Base-by-base conservation (phyloP, 805 yeast genomes). In the Schwanniomyces occidentalis region DNA sequence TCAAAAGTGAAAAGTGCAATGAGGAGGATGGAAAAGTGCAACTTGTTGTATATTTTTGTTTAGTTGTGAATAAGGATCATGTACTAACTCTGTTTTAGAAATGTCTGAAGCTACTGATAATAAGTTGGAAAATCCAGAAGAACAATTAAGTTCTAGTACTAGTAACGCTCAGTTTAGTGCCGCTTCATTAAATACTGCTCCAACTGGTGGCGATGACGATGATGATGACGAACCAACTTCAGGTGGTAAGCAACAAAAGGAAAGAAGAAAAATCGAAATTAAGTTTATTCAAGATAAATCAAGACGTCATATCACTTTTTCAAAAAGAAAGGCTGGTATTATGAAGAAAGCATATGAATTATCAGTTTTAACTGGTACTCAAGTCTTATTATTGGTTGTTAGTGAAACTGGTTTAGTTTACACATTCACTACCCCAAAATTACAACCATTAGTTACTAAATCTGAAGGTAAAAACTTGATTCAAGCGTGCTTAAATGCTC, bases 291-390 rank as follows among this genome's bases (percentile, higher is more conserved):
- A 91, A 69, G 97, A 93, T 65, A 93, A 93, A 69, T 87, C 96
- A 14, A 81, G 99, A 62, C 86, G 99, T 56, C 99, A 93, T 66
- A 95, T 93, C 52, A 93, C 99, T 19, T 93, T 93, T 56, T 88
- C 97, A 35, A 93, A 93, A 70, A 85, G 99, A 67, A 91, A 91
- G 67, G 98, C 96, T 29, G 99, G 99, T 51, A 91, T 93, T 55
- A 93, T 93, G 99, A 93, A 93, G 70, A 93, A 93, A 70, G 99
- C 99, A n/a, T 93, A 91, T 66, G 99, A 93, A 62, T 75, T 93
- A 46, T 85, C 95, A 14, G 98, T 93, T 34, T 75, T 93, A 51
- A 93, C 99, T 9, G 99, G 99, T 38, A 93, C 99, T 20, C 99
- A 93, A 65, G 98, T 93, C 18, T 75, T 93, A 45, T 71, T 93